Base-by-base conservation (phyloP, 2,329 filamentous ascomycete species). In the Trematosphaeria pertusa region DNA sequence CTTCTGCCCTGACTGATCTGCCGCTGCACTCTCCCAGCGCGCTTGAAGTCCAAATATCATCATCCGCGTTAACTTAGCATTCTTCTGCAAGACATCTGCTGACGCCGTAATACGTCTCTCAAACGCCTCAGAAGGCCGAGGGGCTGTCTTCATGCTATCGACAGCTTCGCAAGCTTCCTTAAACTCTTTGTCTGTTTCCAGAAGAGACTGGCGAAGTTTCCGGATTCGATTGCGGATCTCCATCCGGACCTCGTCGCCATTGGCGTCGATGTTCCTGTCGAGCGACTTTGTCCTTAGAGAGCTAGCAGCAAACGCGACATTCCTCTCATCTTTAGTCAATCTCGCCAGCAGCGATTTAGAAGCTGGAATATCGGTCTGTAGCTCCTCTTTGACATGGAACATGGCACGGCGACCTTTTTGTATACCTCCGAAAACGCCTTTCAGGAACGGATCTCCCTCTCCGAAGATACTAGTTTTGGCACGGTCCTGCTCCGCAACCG, bases 11-110 rank as follows among this genome's bases (percentile, higher is more conserved):
- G 33, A 41, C 9, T 42, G 48, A 5, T 50, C 52, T 4, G 54
- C 46, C 5, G 51, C 46, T 4, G 49, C 46, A 21, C 59, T 56
- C 14, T 68, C 63, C 5, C 65, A 54, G n/a, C 60, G 59, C 12
- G 57, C 56, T 28, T 67, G 65, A 12, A 66, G 41, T 37, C 61
- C 59, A 53, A 61, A 67, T 4, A 62, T 56, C 11, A 67, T 52
- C 43, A 58, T 58, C 8, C 65, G 61, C 12, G 63, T 61, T 14
- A 69, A 41, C 9, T 61, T 58, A n/a, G 56, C 43, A 18, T 61
- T 66, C 48, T 65, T 67, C 14, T 64, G 52, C 10, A 62, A 34
- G 4, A 66, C 49, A 14, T 54, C 56, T 8, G 58, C 54, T 3
- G 61, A 62, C 12, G 54, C 47, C n/a, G 46, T 48, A 2, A 70